Base-by-base conservation (phyloP, 768 basidiomycete species). In the Russula emetica region DNA sequence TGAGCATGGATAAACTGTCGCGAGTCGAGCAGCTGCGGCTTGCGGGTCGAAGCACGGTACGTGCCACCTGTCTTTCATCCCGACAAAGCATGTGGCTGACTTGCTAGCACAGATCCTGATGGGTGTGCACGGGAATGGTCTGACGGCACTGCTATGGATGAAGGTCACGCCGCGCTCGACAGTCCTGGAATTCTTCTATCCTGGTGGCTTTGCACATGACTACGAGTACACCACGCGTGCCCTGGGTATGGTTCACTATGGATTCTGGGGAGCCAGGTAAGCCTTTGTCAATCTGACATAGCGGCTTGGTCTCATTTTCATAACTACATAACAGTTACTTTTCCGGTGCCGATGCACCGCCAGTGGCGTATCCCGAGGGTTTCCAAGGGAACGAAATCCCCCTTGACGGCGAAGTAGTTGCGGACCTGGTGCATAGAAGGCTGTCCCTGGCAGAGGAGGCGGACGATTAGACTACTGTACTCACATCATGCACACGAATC, bases 111-210 rank as follows among this genome's bases (percentile, higher is more conserved):
- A 96, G 94, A 92, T 96, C 70, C 83, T 96, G 86, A 88, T 95
- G 82, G 94, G 94, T 62, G 88, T 96, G 18, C 94, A 96, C 70
- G 94, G 94, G 11, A 96, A 97, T 71, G 94, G 92, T 36, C 73
- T 97, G 44, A 95, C 93, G 0, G 82, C 91, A 32, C 80, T 95
- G 0, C 72, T 97, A 5, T 97, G 93, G 94, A 97, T 96, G 94
- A 87, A 89, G 26, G 89, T 91, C 2, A 84, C 83, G 3, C 85
- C 86, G 6, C 80, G 87, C 20, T 82, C 91, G 36, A 93, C 94
- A 0, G 92, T 97, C 36, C 91, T 96, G 71, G 94, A 97, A 71
- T 94, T 97, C 75, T 94, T 94, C 74, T 91, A 80, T 74, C 88
- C 88, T 0, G 80, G 80, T 47, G 92, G 93, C 3, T 94, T 94